These are phyloP conservation scores for Russula sp. DNA, from an alignment of 768 basidiomycete species.

Conservation along the genomic window DNA sequence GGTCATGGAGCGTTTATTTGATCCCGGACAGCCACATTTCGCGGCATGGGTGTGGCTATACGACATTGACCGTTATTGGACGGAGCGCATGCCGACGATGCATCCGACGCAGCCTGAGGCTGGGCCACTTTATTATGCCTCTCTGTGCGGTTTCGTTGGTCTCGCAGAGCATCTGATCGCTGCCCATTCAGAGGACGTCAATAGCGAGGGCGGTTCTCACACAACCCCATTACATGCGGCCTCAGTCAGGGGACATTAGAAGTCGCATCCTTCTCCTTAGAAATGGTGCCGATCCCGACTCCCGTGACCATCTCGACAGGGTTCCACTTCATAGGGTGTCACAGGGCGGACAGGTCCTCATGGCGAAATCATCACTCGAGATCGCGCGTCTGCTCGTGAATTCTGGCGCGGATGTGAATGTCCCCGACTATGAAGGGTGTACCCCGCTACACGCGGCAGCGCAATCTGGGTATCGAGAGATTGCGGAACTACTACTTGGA, in stretches of 20 bases:
- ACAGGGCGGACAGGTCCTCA: neutral
- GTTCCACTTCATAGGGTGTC: neutral
- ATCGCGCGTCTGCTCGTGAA: neutral
- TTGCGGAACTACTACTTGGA: neutral
- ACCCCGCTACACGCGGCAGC: constrained; percentile 13
- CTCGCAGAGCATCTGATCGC: constrained; percentile 3
- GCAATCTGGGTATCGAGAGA: constrained; percentile 1
- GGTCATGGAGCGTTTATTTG: constrained; percentile 5
- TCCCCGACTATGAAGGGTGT: neutral
- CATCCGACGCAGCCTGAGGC: neutral
- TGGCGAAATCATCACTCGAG: neutral
- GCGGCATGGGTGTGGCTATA: constrained; percentile 16
- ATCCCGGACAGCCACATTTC: constrained; percentile 3
- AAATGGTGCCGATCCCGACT: neutral
- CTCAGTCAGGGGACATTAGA: neutral
- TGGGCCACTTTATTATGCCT: constrained; percentile 7
- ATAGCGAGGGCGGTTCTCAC: neutral
- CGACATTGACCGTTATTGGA: constrained; percentile 12
- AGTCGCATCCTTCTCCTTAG: neutral
- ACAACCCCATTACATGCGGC: neutral
- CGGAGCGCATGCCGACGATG: neutral
- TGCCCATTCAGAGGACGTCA: neutral
- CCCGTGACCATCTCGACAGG: neutral
- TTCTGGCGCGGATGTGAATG: neutral
- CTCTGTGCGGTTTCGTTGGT: constrained; percentile 9